phyloP scores from a whole-genome alignment of 805 yeast species.

The Lachancea waltii region DNA sequence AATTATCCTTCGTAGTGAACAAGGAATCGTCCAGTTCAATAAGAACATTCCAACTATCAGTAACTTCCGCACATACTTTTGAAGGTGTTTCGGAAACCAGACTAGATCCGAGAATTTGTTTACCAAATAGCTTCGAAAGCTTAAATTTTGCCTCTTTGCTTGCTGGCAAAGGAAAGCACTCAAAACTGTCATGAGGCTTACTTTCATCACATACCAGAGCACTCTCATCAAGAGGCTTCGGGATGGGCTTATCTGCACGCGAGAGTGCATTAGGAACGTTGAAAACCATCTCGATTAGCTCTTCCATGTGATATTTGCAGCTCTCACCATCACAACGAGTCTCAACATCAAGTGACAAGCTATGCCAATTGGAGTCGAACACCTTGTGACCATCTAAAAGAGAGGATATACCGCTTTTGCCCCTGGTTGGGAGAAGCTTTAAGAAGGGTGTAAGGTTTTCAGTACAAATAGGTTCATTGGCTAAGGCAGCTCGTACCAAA shows the following conservation, averaged over 20 bases:
- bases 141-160: conserved; percentile 41
- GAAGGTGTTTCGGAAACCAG: conserved; percentile 43
- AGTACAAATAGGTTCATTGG: conserved; percentile 93
- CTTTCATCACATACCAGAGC: conserved; percentile 65
- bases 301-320: conserved; percentile 53
- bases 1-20: conserved; percentile 33
- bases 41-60: conserved; percentile 43
- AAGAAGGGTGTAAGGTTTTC: conserved; percentile 93
- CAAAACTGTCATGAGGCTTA: conserved; percentile 53
- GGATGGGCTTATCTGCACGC: conserved; percentile 60
- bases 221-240: conserved; percentile 68
- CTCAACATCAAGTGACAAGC: conserved; percentile 77
- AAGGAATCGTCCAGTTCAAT: conserved; percentile 26
- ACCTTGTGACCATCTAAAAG: conserved; percentile 84
- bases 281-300: conserved; percentile 63
- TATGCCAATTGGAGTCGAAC: conserved; percentile 90
- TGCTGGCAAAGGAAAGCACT: conserved; percentile 75
- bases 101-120: conserved; percentile 56
- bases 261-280: conserved; percentile 65
- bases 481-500: conserved; percentile 76
- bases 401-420: conserved; percentile 80
- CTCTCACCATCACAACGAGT: conserved; percentile 42
- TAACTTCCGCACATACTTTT: conserved; percentile 35
- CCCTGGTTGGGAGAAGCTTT: conserved; percentile 85
- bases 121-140: conserved; percentile 65